Evolutionary conservation across 176 grass and related monocot genomes (phyloP).

Genomic region (Puccinellia tenuiflora): DNA sequence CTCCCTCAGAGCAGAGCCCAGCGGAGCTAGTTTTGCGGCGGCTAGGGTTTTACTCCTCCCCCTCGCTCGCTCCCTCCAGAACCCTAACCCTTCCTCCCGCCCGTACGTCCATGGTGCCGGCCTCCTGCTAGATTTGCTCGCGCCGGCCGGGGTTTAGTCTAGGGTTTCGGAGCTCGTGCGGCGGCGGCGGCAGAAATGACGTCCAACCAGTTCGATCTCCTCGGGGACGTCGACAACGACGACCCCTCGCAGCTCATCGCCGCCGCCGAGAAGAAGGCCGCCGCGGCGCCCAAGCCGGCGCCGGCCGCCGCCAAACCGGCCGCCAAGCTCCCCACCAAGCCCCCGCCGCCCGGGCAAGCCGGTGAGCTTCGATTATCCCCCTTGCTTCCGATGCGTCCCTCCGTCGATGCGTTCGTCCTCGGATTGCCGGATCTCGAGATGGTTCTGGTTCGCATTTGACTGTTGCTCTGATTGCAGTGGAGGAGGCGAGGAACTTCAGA

Average conservation of each 20-base stretch:
- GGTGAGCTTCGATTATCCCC: constrained; percentile 34
- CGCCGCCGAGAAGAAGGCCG: constrained; percentile 50
- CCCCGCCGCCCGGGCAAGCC: constrained; percentile 61
- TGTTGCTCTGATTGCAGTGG: constrained; percentile 24
- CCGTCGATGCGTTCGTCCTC: not conserved
- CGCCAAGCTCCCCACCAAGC: constrained; percentile 49
- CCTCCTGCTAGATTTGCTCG: not conserved
- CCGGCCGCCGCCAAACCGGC: not conserved
- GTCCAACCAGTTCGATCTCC: constrained; percentile 87
- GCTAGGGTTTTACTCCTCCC: constrained; percentile 56
- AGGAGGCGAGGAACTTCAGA: constrained; percentile 42
- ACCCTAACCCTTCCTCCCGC: not conserved
- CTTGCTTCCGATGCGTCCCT: not conserved
- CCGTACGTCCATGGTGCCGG: constrained; percentile 15
- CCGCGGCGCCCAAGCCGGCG: constrained; percentile 4
- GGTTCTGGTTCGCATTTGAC: not conserved
- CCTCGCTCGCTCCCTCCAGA: not conserved
- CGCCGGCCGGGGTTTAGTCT: not conserved
- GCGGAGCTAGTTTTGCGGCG: not conserved
- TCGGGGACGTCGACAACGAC: constrained; percentile 64
- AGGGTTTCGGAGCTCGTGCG: not conserved
- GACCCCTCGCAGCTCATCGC: constrained; percentile 57
- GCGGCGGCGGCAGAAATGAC: constrained; percentile 27
- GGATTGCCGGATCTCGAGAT: not conserved
- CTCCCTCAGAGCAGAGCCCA: too few relatives aligned